Base-by-base conservation (phyloP, 2,329 filamentous ascomycete species). In the Fusarium decemcellulare region DNA sequence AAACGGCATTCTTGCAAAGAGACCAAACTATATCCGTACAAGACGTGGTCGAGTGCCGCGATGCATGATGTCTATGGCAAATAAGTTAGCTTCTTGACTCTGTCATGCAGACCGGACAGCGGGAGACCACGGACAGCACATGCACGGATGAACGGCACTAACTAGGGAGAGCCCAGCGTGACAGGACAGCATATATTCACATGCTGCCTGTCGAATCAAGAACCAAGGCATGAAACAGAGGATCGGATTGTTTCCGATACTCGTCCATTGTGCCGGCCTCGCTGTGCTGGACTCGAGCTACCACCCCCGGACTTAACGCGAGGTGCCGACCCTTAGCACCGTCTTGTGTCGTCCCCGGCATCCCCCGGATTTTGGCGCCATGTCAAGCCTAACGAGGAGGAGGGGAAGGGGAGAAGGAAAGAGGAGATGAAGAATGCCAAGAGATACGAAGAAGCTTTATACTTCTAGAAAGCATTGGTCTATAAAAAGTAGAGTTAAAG, bases 321-420 rank as follows among this genome's bases (percentile, higher is more conserved):
- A 37, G 55, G 57, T 47, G 55, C 67, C 65, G 61, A 61, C 50
- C 63, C 18, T 54, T 40, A 55, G 46, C 50, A 60, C 40, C 57
- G 36, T 55, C 51, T 56, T 48, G 59, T 50, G 52, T 59, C 30
- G 47, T 47, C 47, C 59, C 67, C 67, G 67, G 67, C 64, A 65
- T 61, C 37, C 43, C 63, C 67, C 67, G 59, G 50, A 34, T 61
- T 47, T 27, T 30, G 16, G 36, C 32, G 32, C 32, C 32, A 9
- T 12, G 9, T 34, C 32, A 4, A 23, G 23, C 32, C 32, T 34
- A 9, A 16, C 4, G 16, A 16, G 14, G 27, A 30, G 15, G 34
- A 29, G 18, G 34, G 34, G 12, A 12, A 12, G 23, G 14, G 8
- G 5, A 12, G 29, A 11, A n/a, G 11, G 34, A 29, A 15, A 29